Evolutionary conservation across 176 grass and related monocot genomes (phyloP), one percentile per base, ranked within the genome.

Genomic region (Pharus latifolius): DNA sequence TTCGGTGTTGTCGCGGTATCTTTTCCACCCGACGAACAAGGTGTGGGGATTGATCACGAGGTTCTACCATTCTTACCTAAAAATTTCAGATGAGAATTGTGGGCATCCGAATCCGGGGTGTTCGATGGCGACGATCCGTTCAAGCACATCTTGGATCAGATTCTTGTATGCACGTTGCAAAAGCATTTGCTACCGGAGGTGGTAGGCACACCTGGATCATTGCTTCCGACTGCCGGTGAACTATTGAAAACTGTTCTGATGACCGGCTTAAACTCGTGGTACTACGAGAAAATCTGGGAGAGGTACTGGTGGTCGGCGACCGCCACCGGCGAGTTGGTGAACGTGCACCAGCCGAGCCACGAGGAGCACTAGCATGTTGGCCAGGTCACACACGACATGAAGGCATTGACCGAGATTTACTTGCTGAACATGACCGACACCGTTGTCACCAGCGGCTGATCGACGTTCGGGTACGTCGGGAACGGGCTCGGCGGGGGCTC

Each of bases 31-130:
- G 2, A 60, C 65, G 15, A 80, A 80, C 49, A 5, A 19, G 0
- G 65, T 80, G 4, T 80, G 76, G 76, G 76, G 65, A 37, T 59
- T 80, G 47, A 80, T 80, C 35, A 70, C 10, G 8, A 69, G 76
- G 51, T 80, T 60, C 40, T 70, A 80, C 35, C 34, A 8, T 14
- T 29, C 68, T 0, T 73, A 73, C 50, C 42, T 73, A 37, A 27
- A 7, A 35, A 55, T 55, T 3, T 22, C 26, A 4, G 69, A 73
- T 55, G 52, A 74, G 47, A 59, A n/a, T 34, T 12, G 29, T 74
- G 14, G 70, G 70, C 2, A 61, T 74, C 27, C 70, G 60, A 47
- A 42, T 74, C 26, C n/a, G 23, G 70, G 33, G 46, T 54, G 16
- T 62, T 74, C 31, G 16, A 55, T 3, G 24, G 58, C 16, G 67